Evolutionary conservation across 768 basidiomycete genomes (phyloP).

Genomic region (Panaeolus papilionaceus): DNA sequence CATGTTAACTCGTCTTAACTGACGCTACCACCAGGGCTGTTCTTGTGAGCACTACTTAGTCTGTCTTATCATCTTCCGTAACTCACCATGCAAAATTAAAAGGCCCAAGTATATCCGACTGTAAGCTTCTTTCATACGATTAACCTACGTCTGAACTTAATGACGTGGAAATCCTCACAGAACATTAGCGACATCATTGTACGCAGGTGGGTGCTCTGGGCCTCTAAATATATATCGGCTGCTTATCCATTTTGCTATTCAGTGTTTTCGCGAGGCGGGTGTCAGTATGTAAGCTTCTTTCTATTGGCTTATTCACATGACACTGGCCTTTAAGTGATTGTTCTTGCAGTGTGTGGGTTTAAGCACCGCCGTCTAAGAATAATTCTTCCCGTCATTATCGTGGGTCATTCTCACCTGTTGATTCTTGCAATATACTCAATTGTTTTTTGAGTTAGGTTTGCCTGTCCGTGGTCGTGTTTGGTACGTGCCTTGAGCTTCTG

Average conservation of each 20-base stretch:
- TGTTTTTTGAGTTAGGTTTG: background rate
- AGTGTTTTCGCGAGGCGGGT: constrained; percentile 32
- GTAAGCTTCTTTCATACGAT: constrained; percentile 21
- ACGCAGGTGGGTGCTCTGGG: constrained; percentile 22
- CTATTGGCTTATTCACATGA: background rate
- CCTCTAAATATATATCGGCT: background rate
- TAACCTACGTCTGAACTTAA: background rate
- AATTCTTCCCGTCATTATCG: constrained; percentile 26
- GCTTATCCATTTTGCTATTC: background rate
- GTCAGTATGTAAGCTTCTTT: constrained; percentile 22
- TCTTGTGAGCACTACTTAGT: constrained; percentile 21
- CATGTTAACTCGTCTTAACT: background rate
- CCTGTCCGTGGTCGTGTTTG: constrained; percentile 2
- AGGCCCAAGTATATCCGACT: constrained; percentile 31
- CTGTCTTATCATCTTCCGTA: background rate
- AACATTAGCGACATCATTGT: constrained; percentile 31
- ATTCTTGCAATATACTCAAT: background rate
- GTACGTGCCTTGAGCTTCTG: background rate
- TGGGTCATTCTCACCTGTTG: constrained; percentile 5
- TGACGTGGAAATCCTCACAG: constrained; percentile 16
- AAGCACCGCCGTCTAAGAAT: constrained; percentile 21
- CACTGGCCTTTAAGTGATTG: background rate
- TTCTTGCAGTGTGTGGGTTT: constrained; percentile 26
- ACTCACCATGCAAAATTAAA: constrained; percentile 7
- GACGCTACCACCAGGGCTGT: constrained; percentile 24